Conservation (phyloP, 805 yeast genomes). For the Komagataella ulmi region DNA sequence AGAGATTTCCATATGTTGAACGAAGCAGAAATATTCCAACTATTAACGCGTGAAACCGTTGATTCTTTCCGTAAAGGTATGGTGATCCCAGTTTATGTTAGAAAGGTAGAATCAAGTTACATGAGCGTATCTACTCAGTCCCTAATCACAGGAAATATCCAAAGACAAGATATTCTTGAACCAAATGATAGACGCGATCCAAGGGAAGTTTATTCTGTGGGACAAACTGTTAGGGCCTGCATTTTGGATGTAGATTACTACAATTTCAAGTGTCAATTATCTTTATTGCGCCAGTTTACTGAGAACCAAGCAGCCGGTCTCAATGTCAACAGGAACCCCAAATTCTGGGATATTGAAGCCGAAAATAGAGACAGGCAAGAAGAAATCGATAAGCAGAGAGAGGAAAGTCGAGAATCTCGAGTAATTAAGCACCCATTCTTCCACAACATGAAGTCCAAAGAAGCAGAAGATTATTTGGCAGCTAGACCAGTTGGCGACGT, state of each 20-base stretch:
- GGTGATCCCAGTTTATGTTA: constrained; percentile 63
- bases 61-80: constrained; percentile 56
- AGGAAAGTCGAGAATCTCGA: constrained; percentile 56
- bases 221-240: constrained; percentile 83
- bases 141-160: constrained; percentile 28
- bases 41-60: constrained; percentile 78
- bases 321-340: constrained; percentile 32
- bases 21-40: constrained; percentile 66
- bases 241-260: constrained; percentile 59
- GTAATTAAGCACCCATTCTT: constrained; percentile 87
- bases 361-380: constrained; percentile 51
- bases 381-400: constrained; percentile 49
- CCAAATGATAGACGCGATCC: constrained; percentile 39
- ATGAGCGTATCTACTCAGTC: constrained; percentile 35
- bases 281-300: constrained; percentile 56
- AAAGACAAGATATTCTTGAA: constrained; percentile 23
- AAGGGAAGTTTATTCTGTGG: constrained; percentile 31
- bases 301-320: constrained; percentile 26
- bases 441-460: constrained; percentile 67
- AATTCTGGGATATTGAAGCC: constrained; percentile 70
- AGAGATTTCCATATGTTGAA: constrained; percentile 52
- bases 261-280: constrained; percentile 61
- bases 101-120: constrained; percentile 38
- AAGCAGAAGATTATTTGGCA: constrained; percentile 90
- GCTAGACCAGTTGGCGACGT: constrained; percentile 83